Base-by-base conservation (phyloP, 345 rosid species). In the Populus ilicifolia region DNA sequence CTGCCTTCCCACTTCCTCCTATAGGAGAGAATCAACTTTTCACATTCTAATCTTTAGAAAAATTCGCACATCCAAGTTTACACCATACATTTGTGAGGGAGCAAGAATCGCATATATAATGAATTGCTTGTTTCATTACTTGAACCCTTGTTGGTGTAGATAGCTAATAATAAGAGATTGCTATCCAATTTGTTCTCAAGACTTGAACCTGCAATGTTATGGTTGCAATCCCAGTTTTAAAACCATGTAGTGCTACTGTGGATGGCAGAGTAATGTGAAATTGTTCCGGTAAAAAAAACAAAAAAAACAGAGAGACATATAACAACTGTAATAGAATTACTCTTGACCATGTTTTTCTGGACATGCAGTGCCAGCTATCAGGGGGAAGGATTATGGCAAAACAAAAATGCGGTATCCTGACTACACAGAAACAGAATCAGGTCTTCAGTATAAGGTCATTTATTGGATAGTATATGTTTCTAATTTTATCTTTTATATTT, bases 381-480 rank as follows among this genome's bases (percentile, higher is more conserved):
- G 97, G 81, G 98, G 97, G 17, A 95, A 95, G 75, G 95, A 95
- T 85, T 95, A 95, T 73, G 99, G 99, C 69, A 95, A 95, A 88
- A 69, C 97, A 12, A 95, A 89, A 82, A 93, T 93, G 97, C 83
- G 85, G 75, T 95, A 84, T 83, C 95, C 99, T 0, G 98, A 94
- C 82, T 94, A 91, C 82, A 89, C 81, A 4, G 91, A 88, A 82
- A 93, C 98, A 1, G 89, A 80, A 66, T 88, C 98, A 74, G 98
- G 97, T 80, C 98, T 94, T 85, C 98, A 95, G 84, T 93, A 90
- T 85, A 93, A 95, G 99, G 97, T 95, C 76, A 68, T n/a, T 36
- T 76, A 23, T 82, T 35, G 14, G 61, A 46, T 43, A 25, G 63
- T 67, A 33, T 76, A 80, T 71, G 27, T 25, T 18, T 33, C 54